phyloP scores from a whole-genome alignment of 305 asterid species.

The Petunia hybrid region DNA sequence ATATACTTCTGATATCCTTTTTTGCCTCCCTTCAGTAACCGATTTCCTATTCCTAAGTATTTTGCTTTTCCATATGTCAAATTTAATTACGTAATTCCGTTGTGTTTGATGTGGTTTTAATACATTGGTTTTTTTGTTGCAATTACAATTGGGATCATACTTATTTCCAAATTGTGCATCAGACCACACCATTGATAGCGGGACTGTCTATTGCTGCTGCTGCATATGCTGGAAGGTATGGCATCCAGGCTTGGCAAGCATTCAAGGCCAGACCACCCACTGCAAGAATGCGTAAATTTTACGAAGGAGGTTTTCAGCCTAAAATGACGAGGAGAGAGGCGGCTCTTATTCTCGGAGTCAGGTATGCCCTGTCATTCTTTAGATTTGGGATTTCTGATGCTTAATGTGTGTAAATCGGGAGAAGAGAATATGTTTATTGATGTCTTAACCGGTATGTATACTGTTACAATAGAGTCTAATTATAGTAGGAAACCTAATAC shows the following conservation, averaged over 20 bases:
- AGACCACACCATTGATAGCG: constrained; percentile 71
- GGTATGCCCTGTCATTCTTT: constrained; percentile 48
- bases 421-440: too few species aligned
- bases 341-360: constrained; percentile 88
- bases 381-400: neutral
- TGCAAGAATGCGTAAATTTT: constrained; percentile 81
- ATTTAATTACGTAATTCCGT: neutral
- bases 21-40: neutral
- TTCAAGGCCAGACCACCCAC: constrained; percentile 87
- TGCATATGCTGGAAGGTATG: constrained; percentile 79
- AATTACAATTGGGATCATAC: neutral
- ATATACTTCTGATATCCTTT: neutral
- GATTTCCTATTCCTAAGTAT: neutral
- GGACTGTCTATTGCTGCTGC: constrained; percentile 84
- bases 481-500: too few species aligned
- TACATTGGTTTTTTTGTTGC: neutral
- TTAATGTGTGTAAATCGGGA: neutral
- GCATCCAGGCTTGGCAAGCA: constrained; percentile 92
- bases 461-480: too few species aligned
- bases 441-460: too few species aligned
- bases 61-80: neutral
- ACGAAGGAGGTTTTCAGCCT: constrained; percentile 93
- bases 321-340: constrained; percentile 93
- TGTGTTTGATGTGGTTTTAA: neutral
- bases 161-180: constrained; percentile 39